phyloP scores from a whole-genome alignment of 441 rosid species.

The Euphorbia corollata region DNA sequence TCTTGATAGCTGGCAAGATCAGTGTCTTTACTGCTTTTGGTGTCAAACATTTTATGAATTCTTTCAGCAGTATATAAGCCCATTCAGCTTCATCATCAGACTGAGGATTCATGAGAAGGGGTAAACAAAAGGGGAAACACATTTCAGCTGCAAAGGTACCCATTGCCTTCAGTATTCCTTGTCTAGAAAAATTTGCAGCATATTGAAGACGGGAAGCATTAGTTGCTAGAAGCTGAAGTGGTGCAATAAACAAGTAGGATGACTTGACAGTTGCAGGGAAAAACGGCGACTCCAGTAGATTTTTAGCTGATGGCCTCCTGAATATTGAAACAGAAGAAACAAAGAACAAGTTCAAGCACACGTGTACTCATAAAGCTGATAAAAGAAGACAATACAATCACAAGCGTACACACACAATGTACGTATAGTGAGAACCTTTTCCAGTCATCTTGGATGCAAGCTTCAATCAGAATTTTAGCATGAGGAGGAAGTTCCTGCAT shows the following conservation, averaged over 20 bases:
- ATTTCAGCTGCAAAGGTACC: conserved; percentile 80
- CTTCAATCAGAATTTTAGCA: conserved; percentile 61
- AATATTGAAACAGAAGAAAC: conserved; percentile 23
- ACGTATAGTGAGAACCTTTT: conserved; percentile 35
- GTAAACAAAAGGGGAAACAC: conserved; percentile 70
- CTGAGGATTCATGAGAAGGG: conserved; percentile 49
- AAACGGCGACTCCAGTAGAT: conserved; percentile 78
- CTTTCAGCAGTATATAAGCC: conserved; percentile 71
- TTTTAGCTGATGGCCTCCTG: conserved; percentile 84
- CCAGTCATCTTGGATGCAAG: conserved; percentile 71
- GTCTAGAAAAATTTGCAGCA: conserved; percentile 80
- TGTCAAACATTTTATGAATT: conserved; percentile 61
- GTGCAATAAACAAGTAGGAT: conserved; percentile 73
- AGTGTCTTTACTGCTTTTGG: conserved; percentile 58
- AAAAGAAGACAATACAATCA: no score
- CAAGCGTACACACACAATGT: not conserved
- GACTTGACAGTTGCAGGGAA: conserved; percentile 75
- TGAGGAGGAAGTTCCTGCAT: conserved; percentile 70
- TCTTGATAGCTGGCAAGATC: conserved; percentile 76
- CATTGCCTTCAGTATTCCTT: conserved; percentile 79
- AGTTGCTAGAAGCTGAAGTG: conserved; percentile 70
- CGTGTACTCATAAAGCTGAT: no score
- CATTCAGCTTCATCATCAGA: conserved; percentile 76
- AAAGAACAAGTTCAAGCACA: conserved; percentile 19
- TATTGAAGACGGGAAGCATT: conserved; percentile 62